Conservation (phyloP, 1,284 basidiomycete species). For the Lentinus polychrous region DNA sequence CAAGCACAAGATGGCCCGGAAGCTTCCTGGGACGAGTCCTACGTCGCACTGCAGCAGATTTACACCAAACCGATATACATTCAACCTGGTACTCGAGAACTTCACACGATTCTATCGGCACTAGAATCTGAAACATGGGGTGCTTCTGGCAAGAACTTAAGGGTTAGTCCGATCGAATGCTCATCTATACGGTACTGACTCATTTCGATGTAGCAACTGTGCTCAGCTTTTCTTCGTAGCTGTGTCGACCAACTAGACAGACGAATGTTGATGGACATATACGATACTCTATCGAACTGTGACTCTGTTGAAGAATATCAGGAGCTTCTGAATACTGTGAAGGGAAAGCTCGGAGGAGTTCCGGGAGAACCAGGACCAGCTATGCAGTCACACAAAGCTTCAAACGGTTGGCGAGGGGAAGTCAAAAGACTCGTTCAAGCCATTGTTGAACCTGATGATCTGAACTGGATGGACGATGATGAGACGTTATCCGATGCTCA, state of each 20-base stretch:
- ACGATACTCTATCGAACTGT: background rate
- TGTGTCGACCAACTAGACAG: no score
- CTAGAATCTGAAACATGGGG: constrained; percentile 30
- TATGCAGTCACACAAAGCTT: background rate
- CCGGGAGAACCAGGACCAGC: no score
- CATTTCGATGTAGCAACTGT: no score
- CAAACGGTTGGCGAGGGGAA: constrained; percentile 21
- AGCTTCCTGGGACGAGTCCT: constrained; percentile 17
- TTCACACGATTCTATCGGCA: constrained; percentile 24
- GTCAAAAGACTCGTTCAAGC: constrained; percentile 27
- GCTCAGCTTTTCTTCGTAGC: no score
- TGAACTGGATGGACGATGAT: constrained; percentile 43
- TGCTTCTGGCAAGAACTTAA: constrained; percentile 23
- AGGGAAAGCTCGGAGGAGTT: no score
- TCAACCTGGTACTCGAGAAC: constrained; percentile 20
- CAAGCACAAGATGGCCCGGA: constrained; percentile 21
- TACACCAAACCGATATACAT: constrained; percentile 11
- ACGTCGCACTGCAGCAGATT: constrained; percentile 12
- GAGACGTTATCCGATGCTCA: constrained; percentile 26
- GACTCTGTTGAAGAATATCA: no score
- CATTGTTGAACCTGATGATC: constrained; percentile 33
- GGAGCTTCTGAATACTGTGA: no score
- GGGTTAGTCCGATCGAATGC: constrained; percentile 20
- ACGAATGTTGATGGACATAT: background rate
- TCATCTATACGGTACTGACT: background rate